Conservation (phyloP, 495 filamentous ascomycete species). For the Symbiotaphrina buchneri region DNA sequence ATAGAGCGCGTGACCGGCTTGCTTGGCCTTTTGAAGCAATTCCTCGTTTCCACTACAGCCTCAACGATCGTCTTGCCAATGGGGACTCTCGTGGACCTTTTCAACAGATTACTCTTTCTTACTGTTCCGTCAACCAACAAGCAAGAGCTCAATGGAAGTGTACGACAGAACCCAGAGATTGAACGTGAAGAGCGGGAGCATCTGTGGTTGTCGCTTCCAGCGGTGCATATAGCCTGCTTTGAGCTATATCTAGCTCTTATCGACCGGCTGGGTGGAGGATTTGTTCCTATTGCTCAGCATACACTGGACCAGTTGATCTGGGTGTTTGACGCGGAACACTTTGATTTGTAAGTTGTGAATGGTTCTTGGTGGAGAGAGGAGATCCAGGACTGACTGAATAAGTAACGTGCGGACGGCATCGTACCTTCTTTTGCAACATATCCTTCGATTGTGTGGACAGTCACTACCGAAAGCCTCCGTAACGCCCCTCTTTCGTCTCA, state of each 20-base stretch:
- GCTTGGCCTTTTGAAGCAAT: slow-evolving; percentile 27
- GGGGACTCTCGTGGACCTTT: slow-evolving; percentile 37
- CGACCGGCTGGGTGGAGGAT: slow-evolving; percentile 25
- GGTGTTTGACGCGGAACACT: slow-evolving; percentile 37
- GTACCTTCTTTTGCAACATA: slow-evolving; percentile 29
- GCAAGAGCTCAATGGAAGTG: slow-evolving; percentile 9
- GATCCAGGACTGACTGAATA: no score
- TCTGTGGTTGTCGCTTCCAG: slow-evolving; percentile 45
- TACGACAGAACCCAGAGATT: slow-evolving; percentile 39
- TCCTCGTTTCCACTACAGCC: slow-evolving; percentile 34
- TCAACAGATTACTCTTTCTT: slow-evolving; percentile 43
- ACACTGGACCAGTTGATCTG: slow-evolving; percentile 44
- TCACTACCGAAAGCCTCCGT: slow-evolving; percentile 38
- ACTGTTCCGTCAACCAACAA: slow-evolving; percentile 22
- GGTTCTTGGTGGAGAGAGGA: no score
- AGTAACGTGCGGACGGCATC: slow-evolving; percentile 28
- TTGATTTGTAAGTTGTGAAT: slow-evolving; percentile 3
- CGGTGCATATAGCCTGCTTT: slow-evolving; percentile 46
- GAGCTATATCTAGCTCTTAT: slow-evolving; percentile 28
- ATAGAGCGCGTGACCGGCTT: slow-evolving; percentile 41
- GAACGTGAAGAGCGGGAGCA: slow-evolving; percentile 55
- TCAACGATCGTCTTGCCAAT: slow-evolving; percentile 37
- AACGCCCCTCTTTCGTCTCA: slow-evolving; percentile 27
- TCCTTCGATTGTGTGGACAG: slow-evolving; percentile 38
- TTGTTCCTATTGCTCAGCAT: slow-evolving; percentile 28